Conservation (phyloP, 2,329 filamentous ascomycete genomes). For the Aspergillus ochraceus region DNA sequence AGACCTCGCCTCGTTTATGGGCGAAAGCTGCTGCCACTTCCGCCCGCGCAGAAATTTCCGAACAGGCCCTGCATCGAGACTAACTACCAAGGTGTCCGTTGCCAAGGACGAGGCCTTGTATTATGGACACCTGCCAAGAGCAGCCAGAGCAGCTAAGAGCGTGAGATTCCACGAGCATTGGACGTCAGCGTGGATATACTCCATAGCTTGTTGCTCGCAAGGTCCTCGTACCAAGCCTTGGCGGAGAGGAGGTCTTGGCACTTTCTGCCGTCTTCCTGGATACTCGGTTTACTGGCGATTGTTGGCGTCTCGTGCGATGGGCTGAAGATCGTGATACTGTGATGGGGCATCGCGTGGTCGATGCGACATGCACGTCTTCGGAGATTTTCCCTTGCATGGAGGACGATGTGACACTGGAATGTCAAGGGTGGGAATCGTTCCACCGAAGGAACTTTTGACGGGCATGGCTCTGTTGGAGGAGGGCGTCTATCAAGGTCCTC, state of each 20-base stretch:
- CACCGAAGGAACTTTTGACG: too few relatives aligned
- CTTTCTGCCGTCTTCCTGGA: too few relatives aligned
- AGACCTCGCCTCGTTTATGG: too few relatives aligned
- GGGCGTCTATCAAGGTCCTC: too few relatives aligned
- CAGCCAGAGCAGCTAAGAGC: background rate
- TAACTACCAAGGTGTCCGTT: constrained; percentile 20
- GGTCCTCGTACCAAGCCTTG: constrained; percentile 17
- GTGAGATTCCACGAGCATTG: background rate
- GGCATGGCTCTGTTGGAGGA: too few relatives aligned
- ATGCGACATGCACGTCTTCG: background rate
- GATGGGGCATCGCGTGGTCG: too few relatives aligned
- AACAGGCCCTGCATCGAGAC: constrained; percentile 2
- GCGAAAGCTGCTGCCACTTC: background rate
- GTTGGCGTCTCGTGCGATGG: too few relatives aligned
- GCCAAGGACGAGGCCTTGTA: constrained; percentile 21
- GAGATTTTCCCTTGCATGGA: background rate
- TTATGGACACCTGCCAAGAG: background rate
- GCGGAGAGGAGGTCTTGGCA: background rate
- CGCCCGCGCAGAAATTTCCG: constrained; percentile 2
- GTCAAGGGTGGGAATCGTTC: too few relatives aligned
- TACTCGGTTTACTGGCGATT: too few relatives aligned
- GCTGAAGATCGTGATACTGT: too few relatives aligned
- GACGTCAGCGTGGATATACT: background rate
- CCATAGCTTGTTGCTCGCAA: constrained; percentile 15
- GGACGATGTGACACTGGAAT: background rate